Base-by-base conservation (phyloP, 257 asterid species). In the Nicotiana knightiana region DNA sequence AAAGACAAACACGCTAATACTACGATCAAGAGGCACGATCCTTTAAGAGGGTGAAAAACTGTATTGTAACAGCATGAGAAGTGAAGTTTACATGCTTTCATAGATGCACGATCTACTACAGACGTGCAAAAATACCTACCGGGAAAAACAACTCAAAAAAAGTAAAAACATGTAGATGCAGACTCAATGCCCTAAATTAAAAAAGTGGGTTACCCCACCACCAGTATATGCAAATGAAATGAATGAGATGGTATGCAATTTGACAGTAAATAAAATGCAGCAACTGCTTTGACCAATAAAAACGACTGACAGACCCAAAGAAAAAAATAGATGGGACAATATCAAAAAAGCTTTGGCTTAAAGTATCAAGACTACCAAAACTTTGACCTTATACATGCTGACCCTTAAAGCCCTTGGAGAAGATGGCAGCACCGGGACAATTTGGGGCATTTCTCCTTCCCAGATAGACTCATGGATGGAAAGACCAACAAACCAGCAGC, bases 221-320 rank as follows among this genome's bases (percentile, higher is more conserved):
- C 78, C 84, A 80, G 86, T 86, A 64, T 66, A 78, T 66, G 86
- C 85, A 81, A 84, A 53, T 78, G 87, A 85, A 87, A 87, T 85
- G 89, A 85, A 87, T 84, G 91, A 82, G 85, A 85, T n/a, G 85
- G 87, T 88, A 90, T 85, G 93, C 91, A 86, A 85, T 57, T 81
- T 81, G 84, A 85, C 81, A 84, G 76, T 81, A 80, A 80, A 83
- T 67, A 76, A 46, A 82, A 82, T 66, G 82, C 63, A 71, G 82
- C 84, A 71, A 81, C 84, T 83, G 86, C 85, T 79, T 84, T 82
- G 84, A 86, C 86, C 86, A 70, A 88, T 89, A 90, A 90, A 21
- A 88, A 88, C 85, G 87, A 81, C 75, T 51, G 88, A 89, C 86
- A 79, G 81, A 88, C 88, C 88, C 84, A 58, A 79, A 82, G 82